Evolutionary conservation across 2,329 filamentous ascomycete genomes (phyloP), one percentile per base, ranked within the genome.

Genomic region (Diaporthe citriasiana): DNA sequence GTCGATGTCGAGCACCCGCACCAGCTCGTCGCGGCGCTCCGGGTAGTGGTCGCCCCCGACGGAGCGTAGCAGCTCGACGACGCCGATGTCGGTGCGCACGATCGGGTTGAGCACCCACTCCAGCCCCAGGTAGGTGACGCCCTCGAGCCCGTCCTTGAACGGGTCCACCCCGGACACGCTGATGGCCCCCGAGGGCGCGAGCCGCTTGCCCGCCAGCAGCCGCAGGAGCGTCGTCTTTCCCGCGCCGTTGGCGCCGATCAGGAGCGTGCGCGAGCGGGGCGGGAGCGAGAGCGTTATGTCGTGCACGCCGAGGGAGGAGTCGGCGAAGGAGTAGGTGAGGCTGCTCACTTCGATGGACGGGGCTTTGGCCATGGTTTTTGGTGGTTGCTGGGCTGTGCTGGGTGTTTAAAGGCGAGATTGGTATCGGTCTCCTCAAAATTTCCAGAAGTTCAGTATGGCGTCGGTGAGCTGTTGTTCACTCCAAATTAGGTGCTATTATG

Each of bases 71-170:
- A 99, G 90, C 77, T 97, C 95, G 4, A 89, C 90, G 4, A 99
- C 96, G 74, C 94, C 95, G 78, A 99, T 98, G 83, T 99, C 97
- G 40, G 93, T 97, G 69, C 96, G 93, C 63, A 98, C 97, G 79
- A 98, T 97, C 65, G 94, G 94, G 86, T 98, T 98, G 13, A 99
- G 90, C 4, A 98, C 97, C 97, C 97, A 99, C 87, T 99, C 97
- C 0, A 98, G 91, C 0, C 97, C 97, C 10, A 99, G 93, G 84
- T 99, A 99, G 30, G 96, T 98, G 42, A 99, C 96, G 76, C 97
- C 97, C 84, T 98, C 94, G 38, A 98, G 91, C 15, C 93, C 91
- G 47, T 95, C 90, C 82, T 94, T 93, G 90, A 99, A 99, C 12
- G 97, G 97, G 84, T 99, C 97, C 65, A 94, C 91, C 76, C 94